Base-by-base conservation (phyloP, 1,284 basidiomycete species). In the Leucoagaricus sp. region DNA sequence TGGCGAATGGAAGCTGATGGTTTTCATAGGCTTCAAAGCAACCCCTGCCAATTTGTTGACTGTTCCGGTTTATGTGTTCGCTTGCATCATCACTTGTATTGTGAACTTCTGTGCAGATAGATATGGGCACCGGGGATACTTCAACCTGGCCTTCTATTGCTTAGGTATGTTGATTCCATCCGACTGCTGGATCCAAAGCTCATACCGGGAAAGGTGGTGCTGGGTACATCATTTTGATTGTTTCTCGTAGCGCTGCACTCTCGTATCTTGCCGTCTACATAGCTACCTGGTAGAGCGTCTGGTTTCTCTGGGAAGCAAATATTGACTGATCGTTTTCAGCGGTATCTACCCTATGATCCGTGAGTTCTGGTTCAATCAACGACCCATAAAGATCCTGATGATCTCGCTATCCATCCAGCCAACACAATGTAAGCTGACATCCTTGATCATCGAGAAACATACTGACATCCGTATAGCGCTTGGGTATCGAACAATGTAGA, bases 401-500 rank as follows among this genome's bases (percentile, higher is more conserved):
- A n/a, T n/a, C n/a, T n/a, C n/a, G n/a, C n/a, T n/a, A 25, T 52
- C 3, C 15, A 44, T 61, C 47, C 26, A 83, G 83, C 87, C 42
- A 89, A 89, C 70, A 81, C 85, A 19, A 80, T 86, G n/a, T n/a
- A n/a, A n/a, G n/a, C n/a, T n/a, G n/a, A n/a, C n/a, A n/a, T n/a
- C n/a, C n/a, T n/a, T n/a, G n/a, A n/a, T n/a, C n/a, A n/a, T n/a
- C n/a, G n/a, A n/a, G n/a, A n/a, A n/a, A n/a, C n/a, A n/a, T n/a
- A n/a, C n/a, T n/a, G n/a, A n/a, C n/a, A n/a, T n/a, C n/a, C n/a
- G n/a, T n/a, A n/a, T n/a, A n/a, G n/a, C 4, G 83, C 87, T 23
- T 88, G 86, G 83, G 79, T 84, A 19, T 82, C 83, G 42, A 83
- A 84, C 59, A 89, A 87, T 65, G 77, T 85, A 33, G 87, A 90